Evolutionary conservation across 2,329 filamentous ascomycete species (phyloP), one percentile per base, ranked within the genome.

Genomic region (Epichloe scottii): DNA sequence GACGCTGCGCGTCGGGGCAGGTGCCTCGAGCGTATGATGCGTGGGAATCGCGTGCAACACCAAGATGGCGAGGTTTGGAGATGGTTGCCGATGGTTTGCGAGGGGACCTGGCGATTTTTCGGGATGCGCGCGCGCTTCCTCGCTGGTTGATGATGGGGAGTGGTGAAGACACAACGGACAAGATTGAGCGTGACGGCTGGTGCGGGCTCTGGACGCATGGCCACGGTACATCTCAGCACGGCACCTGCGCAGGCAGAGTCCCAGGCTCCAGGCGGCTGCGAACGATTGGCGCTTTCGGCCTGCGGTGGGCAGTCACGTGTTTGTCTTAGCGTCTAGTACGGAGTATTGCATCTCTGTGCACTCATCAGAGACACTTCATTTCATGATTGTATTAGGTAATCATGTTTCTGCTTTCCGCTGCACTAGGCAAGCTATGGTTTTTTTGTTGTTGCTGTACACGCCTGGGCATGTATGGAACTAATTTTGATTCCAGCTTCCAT

Each of bases 31-130:
- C 62, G 63, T 60, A 61, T 67, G 65, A 69, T 67, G 72, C 68
- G 68, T 71, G 65, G 66, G 72, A 75, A 71, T 71, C 71, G 76
- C 74, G 75, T 76, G 71, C 69, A 70, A 73, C 71, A 69, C 68
- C 68, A 70, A 70, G 69, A 70, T 71, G 68, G 71, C 69, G 69
- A 69, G 66, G 66, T 72, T 69, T 73, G 67, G 66, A 68, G 75
- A 79, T 78, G 75, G 71, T 66, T 69, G 68, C 74, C 68, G 76
- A 79, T 79, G 75, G 68, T 73, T 74, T 73, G 72, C 71, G 71
- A 73, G 71, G 72, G 68, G 74, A 73, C 75, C 71, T 73, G 74
- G 74, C 71, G 76, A 77, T 77, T 74, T 77, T 77, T 77, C 74
- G 68, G 62, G 75, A 79, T 79, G 76, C 76, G 76, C 75, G 76